Base-by-base conservation (phyloP, 352 stramenopile species). In the Phytophthora cryptogea region DNA sequence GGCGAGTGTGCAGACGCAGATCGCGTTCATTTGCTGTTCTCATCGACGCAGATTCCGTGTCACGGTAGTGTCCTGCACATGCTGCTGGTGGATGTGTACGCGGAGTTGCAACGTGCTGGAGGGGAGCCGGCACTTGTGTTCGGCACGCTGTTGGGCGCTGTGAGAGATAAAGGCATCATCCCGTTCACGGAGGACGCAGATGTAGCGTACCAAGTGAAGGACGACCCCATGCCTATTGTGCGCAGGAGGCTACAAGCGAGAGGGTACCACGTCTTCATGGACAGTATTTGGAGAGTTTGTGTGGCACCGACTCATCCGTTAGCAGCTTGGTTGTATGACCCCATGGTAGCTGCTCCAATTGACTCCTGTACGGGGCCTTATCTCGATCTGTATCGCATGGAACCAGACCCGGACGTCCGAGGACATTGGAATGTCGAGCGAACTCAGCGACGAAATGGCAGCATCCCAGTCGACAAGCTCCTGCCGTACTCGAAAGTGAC, bases 211-310 rank as follows among this genome's bases (percentile, higher is more conserved):
- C 63, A 67, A 32, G 20, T 53, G 40, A 20, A 58, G 27, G 17
- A 55, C 10, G 47, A 64, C 13, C 53, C 41, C 1, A 53, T 63
- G 14, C 39, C 45, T 5, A 43, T 63, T 30, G 37, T 51, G 9
- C 40, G 27, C 7, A 33, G 53, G 17, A 35, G 53, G 28, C 58
- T 83, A 26, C 57, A 57, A 48, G 33, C n/a, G 10, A 72, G 56
- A 37, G 71, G 66, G 6, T 79, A 74, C 43, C 74, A 84, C 59
- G 52, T 84, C 33, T 84, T 81, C 48, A 53, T 71, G 44, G 51
- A 65, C 23, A 36, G 42, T 13, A 62, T 83, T 8, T 80, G 71
- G 74, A 55, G 74, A 10, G 66, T 84, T 37, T 84, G 74, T 50
- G 58, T 84, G 13, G 65, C 71, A 9, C 74, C 71, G 3, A 79